Conservation (phyloP, 306 rosid species). For the Crataegus laevigata region DNA sequence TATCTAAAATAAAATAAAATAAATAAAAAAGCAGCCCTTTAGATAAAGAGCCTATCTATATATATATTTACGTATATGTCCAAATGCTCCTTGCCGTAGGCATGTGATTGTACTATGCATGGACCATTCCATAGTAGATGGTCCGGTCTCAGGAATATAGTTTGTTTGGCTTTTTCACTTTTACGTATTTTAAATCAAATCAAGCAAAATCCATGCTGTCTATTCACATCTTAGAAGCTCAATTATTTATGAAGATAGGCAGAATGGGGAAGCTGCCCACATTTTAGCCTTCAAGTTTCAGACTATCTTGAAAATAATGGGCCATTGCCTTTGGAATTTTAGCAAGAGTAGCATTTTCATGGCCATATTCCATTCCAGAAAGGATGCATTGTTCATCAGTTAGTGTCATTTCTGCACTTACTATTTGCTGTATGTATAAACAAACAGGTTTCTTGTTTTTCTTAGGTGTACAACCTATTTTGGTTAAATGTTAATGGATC, state of each 20-base stretch:
- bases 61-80: too few species aligned
- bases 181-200: not conserved
- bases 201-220: not conserved
- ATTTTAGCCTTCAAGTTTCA: not conserved
- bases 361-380: not conserved
- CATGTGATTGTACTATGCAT: not conserved
- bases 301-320: not conserved
- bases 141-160: not conserved
- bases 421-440: not conserved
- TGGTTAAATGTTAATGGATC: not conserved
- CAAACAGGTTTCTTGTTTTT: not conserved
- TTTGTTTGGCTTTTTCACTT: not conserved
- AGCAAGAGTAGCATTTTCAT: not conserved
- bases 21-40: too few species aligned
- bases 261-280: not conserved
- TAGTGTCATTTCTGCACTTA: not conserved
- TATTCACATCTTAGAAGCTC: not conserved
- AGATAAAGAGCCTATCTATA: too few species aligned
- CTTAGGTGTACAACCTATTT: not conserved
- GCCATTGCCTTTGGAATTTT: conserved; percentile 9
- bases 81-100: not conserved
- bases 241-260: not conserved
- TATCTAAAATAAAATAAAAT: too few species aligned
- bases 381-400: not conserved
- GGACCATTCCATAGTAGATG: not conserved